These are phyloP conservation scores for Wickerhamomyces bisporus DNA, from an alignment of 805 yeast genomes.

Conservation along the genomic window DNA sequence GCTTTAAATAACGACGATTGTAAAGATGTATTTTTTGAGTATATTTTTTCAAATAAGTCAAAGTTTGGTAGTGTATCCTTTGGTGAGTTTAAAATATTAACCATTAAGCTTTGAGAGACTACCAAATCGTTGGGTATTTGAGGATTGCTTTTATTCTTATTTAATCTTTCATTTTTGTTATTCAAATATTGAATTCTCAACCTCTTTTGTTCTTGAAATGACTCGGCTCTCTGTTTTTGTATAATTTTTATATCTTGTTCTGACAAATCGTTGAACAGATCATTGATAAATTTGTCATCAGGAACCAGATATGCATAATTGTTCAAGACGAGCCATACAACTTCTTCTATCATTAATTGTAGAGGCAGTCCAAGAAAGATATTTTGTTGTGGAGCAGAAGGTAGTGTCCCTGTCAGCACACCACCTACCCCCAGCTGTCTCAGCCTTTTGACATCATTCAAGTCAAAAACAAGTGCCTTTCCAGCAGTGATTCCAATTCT, in stretches of 20 bases:
- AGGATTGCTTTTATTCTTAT: slow-evolving; percentile 1
- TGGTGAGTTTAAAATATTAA: slow-evolving; percentile 18
- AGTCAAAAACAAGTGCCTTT: slow-evolving; percentile 52
- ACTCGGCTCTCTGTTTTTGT: slow-evolving; percentile 4
- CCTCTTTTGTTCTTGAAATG: slow-evolving; percentile 4
- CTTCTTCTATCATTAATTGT: slow-evolving; percentile 68
- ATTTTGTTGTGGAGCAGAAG: slow-evolving; percentile 91
- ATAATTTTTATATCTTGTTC: slow-evolving; percentile 13
- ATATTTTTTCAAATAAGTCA: slow-evolving; percentile 9
- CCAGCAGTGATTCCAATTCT: slow-evolving; percentile 35
- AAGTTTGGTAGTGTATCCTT: slow-evolving; percentile 8
- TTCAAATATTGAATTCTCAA: slow-evolving; percentile 5
- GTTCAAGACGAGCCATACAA: slow-evolving; percentile 51
- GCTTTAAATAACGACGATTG: slow-evolving; percentile 8
- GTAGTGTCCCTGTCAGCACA: slow-evolving; percentile 73
- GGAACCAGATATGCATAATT: slow-evolving; percentile 38
- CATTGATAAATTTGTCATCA: slow-evolving; percentile 30
- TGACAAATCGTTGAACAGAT: slow-evolving; percentile 7
- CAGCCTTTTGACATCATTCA: slow-evolving; percentile 46
- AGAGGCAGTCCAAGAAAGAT: slow-evolving; percentile 82
- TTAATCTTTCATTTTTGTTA: neutral
- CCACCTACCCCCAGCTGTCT: slow-evolving; percentile 71
- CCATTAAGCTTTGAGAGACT: slow-evolving; percentile 11
- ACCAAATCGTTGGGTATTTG: slow-evolving; percentile 6
- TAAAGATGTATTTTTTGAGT: slow-evolving; percentile 8